Conservation (phyloP, 345 rosid species). For the Pugionium dolabratum region DNA sequence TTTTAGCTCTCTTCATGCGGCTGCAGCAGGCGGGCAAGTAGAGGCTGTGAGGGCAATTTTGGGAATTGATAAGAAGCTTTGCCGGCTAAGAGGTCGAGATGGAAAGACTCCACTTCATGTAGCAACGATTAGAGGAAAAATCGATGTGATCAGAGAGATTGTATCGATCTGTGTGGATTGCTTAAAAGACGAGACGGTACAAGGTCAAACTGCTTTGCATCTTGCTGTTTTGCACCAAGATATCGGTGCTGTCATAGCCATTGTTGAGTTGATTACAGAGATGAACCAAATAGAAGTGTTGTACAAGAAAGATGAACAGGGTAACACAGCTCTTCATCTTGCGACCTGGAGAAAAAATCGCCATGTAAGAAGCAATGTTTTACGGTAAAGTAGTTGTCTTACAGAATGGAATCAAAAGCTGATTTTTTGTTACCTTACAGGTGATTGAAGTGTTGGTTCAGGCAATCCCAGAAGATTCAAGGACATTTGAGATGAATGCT, state of each 20-base stretch:
- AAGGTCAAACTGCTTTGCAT: conserved; percentile 49
- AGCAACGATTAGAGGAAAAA: conserved; percentile 46
- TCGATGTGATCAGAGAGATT: conserved; percentile 43
- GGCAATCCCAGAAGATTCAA: conserved; percentile 22
- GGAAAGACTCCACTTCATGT: conserved; percentile 47
- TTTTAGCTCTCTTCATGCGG: conserved; percentile 48
- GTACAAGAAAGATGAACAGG: conserved; percentile 46
- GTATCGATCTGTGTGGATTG: conserved; percentile 45
- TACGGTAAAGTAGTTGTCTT: not conserved
- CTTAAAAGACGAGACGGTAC: conserved; percentile 39
- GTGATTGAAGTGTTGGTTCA: conserved; percentile 50
- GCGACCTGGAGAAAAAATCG: conserved; percentile 50
- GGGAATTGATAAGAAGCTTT: conserved; percentile 39
- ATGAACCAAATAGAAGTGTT: conserved; percentile 33
- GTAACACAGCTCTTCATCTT: conserved; percentile 48
- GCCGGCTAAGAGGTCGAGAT: conserved; percentile 42
- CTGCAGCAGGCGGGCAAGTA: conserved; percentile 45
- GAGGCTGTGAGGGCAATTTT: conserved; percentile 44
- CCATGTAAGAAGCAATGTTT: conserved; percentile 24
- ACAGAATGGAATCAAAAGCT: not conserved
- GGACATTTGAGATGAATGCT: conserved; percentile 47
- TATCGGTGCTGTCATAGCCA: conserved; percentile 30
- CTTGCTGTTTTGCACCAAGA: conserved; percentile 46
- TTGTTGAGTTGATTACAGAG: conserved; percentile 46
- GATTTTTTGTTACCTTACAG: conserved; percentile 30